Conservation (phyloP, 2,329 filamentous ascomycete genomes). For the Cytospora piceae region DNA sequence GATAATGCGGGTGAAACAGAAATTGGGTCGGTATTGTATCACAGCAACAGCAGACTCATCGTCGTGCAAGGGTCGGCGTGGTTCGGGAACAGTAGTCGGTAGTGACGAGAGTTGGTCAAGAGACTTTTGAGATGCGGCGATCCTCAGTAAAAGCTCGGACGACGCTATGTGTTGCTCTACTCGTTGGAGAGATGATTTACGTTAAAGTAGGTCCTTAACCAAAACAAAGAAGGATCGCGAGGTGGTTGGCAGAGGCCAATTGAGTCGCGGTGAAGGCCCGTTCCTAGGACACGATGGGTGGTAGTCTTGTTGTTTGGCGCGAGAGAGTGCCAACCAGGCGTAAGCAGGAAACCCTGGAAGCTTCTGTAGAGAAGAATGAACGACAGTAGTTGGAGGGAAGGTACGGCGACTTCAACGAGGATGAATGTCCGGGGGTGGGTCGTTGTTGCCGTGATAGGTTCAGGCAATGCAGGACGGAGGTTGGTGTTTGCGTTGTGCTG, state of each 20-base stretch:
- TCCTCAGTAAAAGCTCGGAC: background rate
- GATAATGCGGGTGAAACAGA: background rate
- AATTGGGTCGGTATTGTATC: slow-evolving; percentile 23
- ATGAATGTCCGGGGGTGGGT: slow-evolving; percentile 15
- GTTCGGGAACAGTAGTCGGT: slow-evolving; percentile 3
- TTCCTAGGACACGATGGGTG: slow-evolving; percentile 1
- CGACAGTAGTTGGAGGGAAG: slow-evolving; percentile 9
- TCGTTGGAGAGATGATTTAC: slow-evolving; percentile 25
- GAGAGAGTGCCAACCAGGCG: slow-evolving; percentile 5
- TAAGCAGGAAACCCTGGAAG: background rate
- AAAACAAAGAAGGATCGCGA: slow-evolving; percentile 26
- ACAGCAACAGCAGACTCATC: slow-evolving; percentile 33
- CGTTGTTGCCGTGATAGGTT: slow-evolving; percentile 23
- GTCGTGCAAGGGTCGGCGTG: slow-evolving; percentile 22
- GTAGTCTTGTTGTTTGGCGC: background rate
- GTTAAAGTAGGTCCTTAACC: slow-evolving; percentile 32
- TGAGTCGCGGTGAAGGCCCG: slow-evolving; percentile 7
- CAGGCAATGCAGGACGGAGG: slow-evolving; percentile 21
- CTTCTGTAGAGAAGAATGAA: slow-evolving; percentile 10
- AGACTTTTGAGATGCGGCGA: slow-evolving; percentile 4
- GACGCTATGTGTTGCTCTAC: slow-evolving; percentile 25
- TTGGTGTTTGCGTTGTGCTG: slow-evolving; percentile 13
- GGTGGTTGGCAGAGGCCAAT: slow-evolving; percentile 5
- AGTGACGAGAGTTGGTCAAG: slow-evolving; percentile 1
- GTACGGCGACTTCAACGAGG: background rate